Evolutionary conservation across 176 grass and related monocot genomes (phyloP).

Genomic region (Poa pratensis): DNA sequence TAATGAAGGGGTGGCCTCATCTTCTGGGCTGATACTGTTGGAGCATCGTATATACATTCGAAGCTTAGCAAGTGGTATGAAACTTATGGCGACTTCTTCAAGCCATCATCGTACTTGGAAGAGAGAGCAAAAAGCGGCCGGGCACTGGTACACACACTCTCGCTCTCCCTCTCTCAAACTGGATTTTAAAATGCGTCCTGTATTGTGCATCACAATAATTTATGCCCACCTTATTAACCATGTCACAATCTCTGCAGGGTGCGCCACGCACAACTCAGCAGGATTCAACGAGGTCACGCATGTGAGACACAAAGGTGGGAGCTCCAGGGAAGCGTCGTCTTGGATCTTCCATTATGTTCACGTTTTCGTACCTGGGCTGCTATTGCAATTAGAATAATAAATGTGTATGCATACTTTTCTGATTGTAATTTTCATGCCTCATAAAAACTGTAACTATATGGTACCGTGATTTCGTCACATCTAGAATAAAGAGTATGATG

Average conservation of each 20-base stretch:
- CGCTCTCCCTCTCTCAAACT: background rate
- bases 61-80: conserved; percentile 81
- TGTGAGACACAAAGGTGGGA: conserved; percentile 33
- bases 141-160: conserved; percentile 57
- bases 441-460: conserved; percentile 9
- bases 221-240: background rate
- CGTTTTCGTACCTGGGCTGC: background rate
- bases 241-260: conserved; percentile 42
- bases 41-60: conserved; percentile 76
- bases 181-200: background rate
- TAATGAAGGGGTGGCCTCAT: conserved; percentile 86
- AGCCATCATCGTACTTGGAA: conserved; percentile 76
- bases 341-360: background rate
- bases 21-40: conserved; percentile 89
- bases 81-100: conserved; percentile 79
- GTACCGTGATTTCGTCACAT: background rate
- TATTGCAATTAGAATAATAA: conserved; percentile 37
- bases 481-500: background rate
- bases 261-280: conserved; percentile 23
- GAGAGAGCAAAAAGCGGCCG: conserved; percentile 63
- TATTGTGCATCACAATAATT: background rate
- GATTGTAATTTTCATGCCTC: background rate
- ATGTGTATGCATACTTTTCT: background rate
- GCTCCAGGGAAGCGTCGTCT: conserved; percentile 10
- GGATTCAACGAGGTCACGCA: conserved; percentile 49